These are phyloP conservation scores for Yamadazyma aaseri DNA, from an alignment of 1,139 yeast genomes.

Conservation along the genomic window DNA sequence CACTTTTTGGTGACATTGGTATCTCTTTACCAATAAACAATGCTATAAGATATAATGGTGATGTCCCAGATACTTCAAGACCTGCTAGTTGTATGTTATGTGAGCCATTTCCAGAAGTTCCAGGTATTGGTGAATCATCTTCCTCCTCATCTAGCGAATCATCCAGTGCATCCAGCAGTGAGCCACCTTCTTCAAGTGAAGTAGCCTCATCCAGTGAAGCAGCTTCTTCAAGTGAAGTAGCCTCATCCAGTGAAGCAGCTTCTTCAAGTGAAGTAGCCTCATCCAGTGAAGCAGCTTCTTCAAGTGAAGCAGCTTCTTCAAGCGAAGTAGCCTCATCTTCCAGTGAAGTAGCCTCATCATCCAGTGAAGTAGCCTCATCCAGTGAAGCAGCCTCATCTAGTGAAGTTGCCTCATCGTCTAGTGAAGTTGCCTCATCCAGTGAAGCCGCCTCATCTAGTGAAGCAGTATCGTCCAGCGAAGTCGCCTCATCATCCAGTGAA, in stretches of 20 bases:
- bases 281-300: conserved; percentile 3
- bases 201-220: conserved; percentile 1
- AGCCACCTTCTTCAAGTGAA: conserved; percentile 6
- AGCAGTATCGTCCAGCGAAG: conserved; percentile 6
- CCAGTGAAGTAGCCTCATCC: conserved; percentile 6
- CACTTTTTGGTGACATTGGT: conserved; percentile 11
- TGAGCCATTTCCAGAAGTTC: conserved; percentile 10
- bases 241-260: conserved; percentile 6
- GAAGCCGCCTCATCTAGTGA: conserved; percentile 6
- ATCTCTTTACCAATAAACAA: conserved; percentile 12
- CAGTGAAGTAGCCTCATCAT: conserved; percentile 6
- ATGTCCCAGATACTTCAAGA: conserved; percentile 14
- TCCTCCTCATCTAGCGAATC: conserved; percentile 2
- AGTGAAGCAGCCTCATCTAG: conserved; percentile 8
- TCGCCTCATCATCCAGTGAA: too few relatives aligned
- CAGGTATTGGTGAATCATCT: conserved; percentile 10
- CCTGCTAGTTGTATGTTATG: conserved; percentile 13
- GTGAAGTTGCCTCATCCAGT: conserved; percentile 7
- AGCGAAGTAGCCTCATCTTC: conserved; percentile 6
- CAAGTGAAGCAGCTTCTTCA: conserved; percentile 6
- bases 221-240: conserved; percentile 1
- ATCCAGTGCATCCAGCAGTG: conserved; percentile 1
- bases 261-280: conserved; percentile 4
- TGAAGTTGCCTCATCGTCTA: conserved; percentile 6
- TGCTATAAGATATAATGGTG: conserved; percentile 18